Evolutionary conservation across 176 grass and related monocot genomes (phyloP), one percentile per base, ranked within the genome.

Genomic region (Ananas comosus): DNA sequence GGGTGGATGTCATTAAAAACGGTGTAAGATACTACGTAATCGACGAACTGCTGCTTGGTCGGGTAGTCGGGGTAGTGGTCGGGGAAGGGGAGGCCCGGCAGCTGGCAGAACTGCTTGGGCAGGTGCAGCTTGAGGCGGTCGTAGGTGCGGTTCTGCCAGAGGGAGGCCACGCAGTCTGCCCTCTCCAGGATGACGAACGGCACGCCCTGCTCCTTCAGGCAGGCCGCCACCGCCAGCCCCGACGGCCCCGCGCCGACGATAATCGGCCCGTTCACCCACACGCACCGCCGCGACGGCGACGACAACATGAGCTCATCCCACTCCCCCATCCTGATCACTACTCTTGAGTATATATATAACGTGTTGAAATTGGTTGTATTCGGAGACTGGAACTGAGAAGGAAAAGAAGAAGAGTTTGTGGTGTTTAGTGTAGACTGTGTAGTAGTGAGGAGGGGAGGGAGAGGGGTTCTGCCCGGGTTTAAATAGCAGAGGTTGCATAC

Each of bases 231-330:
- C 1, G 91, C 82, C 13, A 96, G 67, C 8, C 91, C 91, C 12
- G 87, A 85, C 14, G 91, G 91, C 0, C 91, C 91, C 0, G 87
- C 91, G 0, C 91, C 91, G 21, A 96, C 87, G 64, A 96, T 83
- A 67, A 96, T 85, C 3, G 91, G 91, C 1, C 91, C 91, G 61
- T 89, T 85, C 59, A 87, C 81, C 86, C 87, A 79, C 65, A 90
- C 80, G 52, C 88, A 85, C 14, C 47, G 65, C 42, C 66, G n/a
- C 6, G 65, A 58, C 66, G 16, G 2, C 12, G 9, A 64, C 51
- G n/a, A 79, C 14, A 61, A 9, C 56, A 2, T 8, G 56, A 10
- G 21, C 21, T 61, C 56, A 7, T 7, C 17, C 56, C 56, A 61
- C 21, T 16, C 17, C 16, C 2, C 9, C 9, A 22, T 7, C 10